A percentile compares a stretch with the other conserved stretches of the same genome.
Conservation (phyloP, 306 rosid species). For the Oxytropis ochrocephala region DNA sequence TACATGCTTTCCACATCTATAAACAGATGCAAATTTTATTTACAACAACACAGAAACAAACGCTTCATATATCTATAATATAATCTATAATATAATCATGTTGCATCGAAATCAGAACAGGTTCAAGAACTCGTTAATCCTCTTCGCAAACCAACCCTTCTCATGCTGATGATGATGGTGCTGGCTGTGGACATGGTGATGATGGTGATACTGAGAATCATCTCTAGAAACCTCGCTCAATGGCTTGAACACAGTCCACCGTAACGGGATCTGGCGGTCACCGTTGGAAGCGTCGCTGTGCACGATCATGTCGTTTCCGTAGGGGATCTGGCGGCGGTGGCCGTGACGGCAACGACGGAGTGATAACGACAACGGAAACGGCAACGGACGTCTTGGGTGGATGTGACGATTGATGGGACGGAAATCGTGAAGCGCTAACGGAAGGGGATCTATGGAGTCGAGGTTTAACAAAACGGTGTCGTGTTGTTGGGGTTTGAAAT, state of each 20-base stretch:
- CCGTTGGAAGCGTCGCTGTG: neutral
- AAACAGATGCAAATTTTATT: conserved; percentile 13
- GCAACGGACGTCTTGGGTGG: neutral
- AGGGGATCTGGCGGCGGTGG: conserved; percentile 27
- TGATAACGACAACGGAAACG: neutral
- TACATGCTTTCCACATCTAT: neutral
- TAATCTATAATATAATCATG: neutral
- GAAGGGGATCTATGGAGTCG: conserved; percentile 12
- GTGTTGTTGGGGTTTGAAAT: neutral
- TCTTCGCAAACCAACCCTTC: conserved; percentile 16
- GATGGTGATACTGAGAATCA: neutral
- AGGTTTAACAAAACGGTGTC: conserved; percentile 21
- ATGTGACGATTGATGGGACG: conserved; percentile 25
- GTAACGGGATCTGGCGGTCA: neutral
- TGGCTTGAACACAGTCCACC: neutral
- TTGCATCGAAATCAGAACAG: conserved; percentile 1
- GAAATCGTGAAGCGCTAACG: conserved; percentile 9
- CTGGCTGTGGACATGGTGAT: neutral
- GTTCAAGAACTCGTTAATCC: conserved; percentile 15
- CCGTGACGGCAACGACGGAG: conserved; percentile 22
- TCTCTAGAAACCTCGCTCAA: neutral
- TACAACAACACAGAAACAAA: neutral
- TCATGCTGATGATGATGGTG: neutral
- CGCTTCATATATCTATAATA: neutral
- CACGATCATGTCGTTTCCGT: conserved; percentile 27